These are phyloP conservation scores for Xylaria sp. DNA, from an alignment of 2,329 filamentous ascomycete species.

Conservation along the genomic window DNA sequence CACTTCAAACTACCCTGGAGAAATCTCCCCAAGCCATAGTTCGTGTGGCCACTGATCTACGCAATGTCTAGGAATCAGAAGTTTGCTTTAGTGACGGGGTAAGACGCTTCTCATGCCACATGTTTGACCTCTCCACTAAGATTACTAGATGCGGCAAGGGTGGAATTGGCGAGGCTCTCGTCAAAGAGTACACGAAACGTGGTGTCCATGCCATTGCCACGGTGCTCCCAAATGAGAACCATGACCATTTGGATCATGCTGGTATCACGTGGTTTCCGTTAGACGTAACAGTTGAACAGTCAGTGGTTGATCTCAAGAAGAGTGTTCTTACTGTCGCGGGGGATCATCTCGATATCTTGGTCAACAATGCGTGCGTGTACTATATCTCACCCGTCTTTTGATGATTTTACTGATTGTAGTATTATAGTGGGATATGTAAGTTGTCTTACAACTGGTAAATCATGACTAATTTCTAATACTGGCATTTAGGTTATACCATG, in stretches of 20 bases:
- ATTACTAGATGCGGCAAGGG: constrained; percentile 38
- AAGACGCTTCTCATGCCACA: no score
- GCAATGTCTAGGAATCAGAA: neutral
- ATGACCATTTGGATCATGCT: constrained; percentile 33
- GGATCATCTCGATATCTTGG: constrained; percentile 23
- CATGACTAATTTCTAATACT: neutral
- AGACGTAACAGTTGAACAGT: constrained; percentile 38
- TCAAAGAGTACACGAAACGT: constrained; percentile 23
- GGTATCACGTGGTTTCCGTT: constrained; percentile 33
- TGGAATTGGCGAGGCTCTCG: constrained; percentile 43
- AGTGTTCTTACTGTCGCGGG: constrained; percentile 7
- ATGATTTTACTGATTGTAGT: neutral
- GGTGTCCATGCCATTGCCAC: constrained; percentile 38
- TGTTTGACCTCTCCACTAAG: no score
- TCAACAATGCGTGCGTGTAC: constrained; percentile 38
- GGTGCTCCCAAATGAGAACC: constrained; percentile 29
- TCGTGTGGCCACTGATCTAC: neutral
- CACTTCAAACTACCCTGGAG: neutral
- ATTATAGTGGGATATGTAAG: constrained; percentile 14
- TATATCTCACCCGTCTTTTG: neutral
- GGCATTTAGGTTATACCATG: constrained; percentile 43
- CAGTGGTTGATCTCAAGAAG: constrained; percentile 2
- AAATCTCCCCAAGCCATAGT: neutral
- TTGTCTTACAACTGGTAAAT: neutral
- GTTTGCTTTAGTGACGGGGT: neutral